These are phyloP conservation scores for Piromyces finnis DNA, from an alignment of 192 early-diverging fungal genomes.

Conservation along the genomic window DNA sequence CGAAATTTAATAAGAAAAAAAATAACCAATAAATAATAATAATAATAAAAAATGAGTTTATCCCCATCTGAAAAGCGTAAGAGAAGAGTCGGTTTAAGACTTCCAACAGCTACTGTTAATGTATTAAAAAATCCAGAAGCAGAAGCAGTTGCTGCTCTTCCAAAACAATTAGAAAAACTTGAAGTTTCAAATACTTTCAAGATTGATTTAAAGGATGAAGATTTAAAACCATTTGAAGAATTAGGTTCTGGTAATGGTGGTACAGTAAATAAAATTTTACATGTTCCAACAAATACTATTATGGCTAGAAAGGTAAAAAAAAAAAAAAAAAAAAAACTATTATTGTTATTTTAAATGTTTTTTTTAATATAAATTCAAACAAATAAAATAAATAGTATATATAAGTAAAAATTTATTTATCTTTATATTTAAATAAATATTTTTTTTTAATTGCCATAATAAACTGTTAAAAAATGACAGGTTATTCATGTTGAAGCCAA, in stretches of 20 bases:
- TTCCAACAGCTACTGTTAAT: not conserved
- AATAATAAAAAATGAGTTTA: not conserved
- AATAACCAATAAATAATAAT: not conserved
- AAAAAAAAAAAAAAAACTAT: too few species aligned
- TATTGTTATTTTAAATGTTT: too few species aligned
- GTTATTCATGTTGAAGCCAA: conserved; percentile 29
- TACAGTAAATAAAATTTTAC: conserved; percentile 72
- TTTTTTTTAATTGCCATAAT: too few species aligned
- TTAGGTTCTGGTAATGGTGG: conserved; percentile 89
- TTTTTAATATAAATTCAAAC: too few species aligned
- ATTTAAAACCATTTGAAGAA: conserved; percentile 53
- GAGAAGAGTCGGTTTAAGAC: not conserved
- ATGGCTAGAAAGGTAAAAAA: conserved; percentile 5
- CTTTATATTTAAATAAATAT: too few species aligned
- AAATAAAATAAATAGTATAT: too few species aligned
- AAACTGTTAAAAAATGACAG: too few species aligned
- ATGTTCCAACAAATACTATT: conserved; percentile 48
- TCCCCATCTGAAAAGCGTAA: not conserved
- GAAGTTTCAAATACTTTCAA: conserved; percentile 28
- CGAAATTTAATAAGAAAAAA: too few species aligned
- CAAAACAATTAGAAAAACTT: not conserved
- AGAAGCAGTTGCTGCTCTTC: not conserved
- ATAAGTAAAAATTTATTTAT: too few species aligned
- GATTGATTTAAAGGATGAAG: conserved; percentile 54
- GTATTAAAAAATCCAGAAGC: not conserved